Percentiles rank a stretch among this genome's conserved stretches.
These are phyloP conservation scores for Eucalyptus cloeziana DNA, from an alignment of 345 rosid genomes.

Conservation along the genomic window DNA sequence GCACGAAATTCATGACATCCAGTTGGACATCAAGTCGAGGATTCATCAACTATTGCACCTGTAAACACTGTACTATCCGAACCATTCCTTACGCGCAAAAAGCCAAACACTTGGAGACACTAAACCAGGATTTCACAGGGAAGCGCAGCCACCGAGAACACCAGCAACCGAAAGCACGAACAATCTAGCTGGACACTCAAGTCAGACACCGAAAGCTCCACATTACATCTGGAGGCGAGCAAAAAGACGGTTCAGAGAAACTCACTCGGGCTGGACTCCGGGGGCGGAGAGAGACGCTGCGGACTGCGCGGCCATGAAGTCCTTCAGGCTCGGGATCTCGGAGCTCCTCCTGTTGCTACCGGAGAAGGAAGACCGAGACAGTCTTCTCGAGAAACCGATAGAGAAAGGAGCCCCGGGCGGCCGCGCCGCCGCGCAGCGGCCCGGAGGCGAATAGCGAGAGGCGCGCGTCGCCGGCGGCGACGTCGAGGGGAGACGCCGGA, in stretches of 20 bases:
- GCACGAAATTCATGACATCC: neutral
- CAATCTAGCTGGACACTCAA: neutral
- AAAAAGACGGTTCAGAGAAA: neutral
- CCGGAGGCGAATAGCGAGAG: slow-evolving; percentile 3
- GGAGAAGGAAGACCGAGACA: slow-evolving; percentile 21
- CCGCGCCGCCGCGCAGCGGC: neutral
- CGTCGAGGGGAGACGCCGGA: slow-evolving; percentile 21
- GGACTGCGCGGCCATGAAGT: slow-evolving; percentile 38
- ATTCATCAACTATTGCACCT: neutral
- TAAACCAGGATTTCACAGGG: neutral
- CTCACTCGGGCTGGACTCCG: slow-evolving; percentile 36
- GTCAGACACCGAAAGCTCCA: neutral
- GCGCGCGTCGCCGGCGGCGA: neutral
- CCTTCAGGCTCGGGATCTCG: slow-evolving; percentile 45
- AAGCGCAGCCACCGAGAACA: neutral
- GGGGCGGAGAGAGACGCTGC: slow-evolving; percentile 32
- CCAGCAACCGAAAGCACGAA: neutral
- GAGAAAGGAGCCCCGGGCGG: slow-evolving; percentile 8
- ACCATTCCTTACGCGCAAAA: neutral
- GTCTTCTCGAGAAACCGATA: slow-evolving; percentile 26
- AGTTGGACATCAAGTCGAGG: neutral
- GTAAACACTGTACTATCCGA: neutral
- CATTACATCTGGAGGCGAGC: neutral
- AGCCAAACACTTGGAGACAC: neutral
- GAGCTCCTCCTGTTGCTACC: neutral